A percentile compares a stretch with the other conserved stretches of the same genome.
These are phyloP conservation scores for Musa itinerans DNA, from an alignment of 176 grass and related monocot genomes.

Conservation along the genomic window DNA sequence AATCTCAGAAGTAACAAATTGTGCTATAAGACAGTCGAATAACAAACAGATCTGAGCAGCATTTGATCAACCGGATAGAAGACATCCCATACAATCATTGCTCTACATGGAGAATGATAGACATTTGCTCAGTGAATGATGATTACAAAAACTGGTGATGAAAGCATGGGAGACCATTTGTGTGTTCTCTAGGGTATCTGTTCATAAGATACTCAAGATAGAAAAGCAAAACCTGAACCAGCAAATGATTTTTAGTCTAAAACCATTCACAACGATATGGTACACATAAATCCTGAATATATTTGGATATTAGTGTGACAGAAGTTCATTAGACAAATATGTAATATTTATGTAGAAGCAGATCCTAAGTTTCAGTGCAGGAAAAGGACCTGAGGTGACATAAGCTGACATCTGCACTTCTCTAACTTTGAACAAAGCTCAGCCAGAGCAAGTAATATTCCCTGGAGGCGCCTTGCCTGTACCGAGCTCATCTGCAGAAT, in stretches of 20 bases:
- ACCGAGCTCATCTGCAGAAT: constrained; percentile 46
- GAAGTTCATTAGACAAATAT: neutral
- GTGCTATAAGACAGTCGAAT: neutral
- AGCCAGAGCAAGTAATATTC: constrained; percentile 80
- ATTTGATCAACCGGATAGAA: neutral
- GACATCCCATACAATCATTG: neutral
- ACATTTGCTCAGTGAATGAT: neutral
- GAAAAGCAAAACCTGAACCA: too few species aligned
- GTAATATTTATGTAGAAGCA: neutral
- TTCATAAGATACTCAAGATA: too few species aligned
- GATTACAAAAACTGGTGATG: neutral
- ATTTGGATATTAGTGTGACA: neutral
- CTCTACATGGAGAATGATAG: constrained; percentile 1
- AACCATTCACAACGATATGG: neutral
- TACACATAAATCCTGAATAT: neutral
- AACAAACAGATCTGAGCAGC: neutral
- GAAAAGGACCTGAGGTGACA: constrained; percentile 34
- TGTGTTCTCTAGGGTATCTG: neutral
- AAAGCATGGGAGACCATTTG: neutral
- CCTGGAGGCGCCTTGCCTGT: constrained; percentile 54
- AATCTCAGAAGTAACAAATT: neutral
- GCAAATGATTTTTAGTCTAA: too few species aligned
- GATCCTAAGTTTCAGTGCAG: neutral
- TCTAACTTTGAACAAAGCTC: constrained; percentile 91
- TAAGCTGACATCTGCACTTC: constrained; percentile 73